Base-by-base conservation (phyloP, 1,284 basidiomycete genomes). In the Microstroma glucosiphilum region DNA sequence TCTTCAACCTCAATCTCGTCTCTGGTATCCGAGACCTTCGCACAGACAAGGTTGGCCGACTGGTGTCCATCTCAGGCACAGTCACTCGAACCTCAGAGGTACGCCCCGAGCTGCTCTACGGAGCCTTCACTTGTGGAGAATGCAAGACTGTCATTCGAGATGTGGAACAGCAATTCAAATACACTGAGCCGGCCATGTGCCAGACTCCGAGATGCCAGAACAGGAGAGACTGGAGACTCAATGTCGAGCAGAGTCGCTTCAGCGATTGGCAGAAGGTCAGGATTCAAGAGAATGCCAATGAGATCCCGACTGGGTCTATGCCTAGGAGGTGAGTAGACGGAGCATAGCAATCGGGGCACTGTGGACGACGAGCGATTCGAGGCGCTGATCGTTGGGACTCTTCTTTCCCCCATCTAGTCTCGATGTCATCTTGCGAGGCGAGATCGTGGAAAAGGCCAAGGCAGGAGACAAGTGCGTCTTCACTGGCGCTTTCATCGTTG, bases 251-350 rank as follows among this genome's bases (percentile, higher is more conserved):
- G 63, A 94, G 91, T 55, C 93, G 92, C 77, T 99, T 99, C 80
- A 90, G 90, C 8, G 96, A 98, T 80, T 98, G 96, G 96, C 96
- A 99, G 80, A 97, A 96, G 80, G 92, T 98, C 51, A 88, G 96
- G 60, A 97, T 98, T 61, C 96, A 99, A 79, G 96, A 98, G 82
- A 98, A 98, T 76, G 89, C 94, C 13, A 96, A 93, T 56, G 94
- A 98, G 81, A 98, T 99, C 65, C 96, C 96, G 0, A 98, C 94
- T 0, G 96, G 96, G 1, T 91, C 89, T 9, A 99, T 97, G 94
- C 93, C 93, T n/a, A 87, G 94, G 43, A 37, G 30, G 30, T 37
- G 83, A 82, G 81, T 82, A 37, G 30, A 9, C 3, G 30, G 9
- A n/a, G n/a, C n/a, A n/a, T n/a, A n/a, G n/a, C n/a, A n/a, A n/a